A percentile compares a stretch with the other conserved stretches of the same genome.
Conservation (phyloP, 2,329 filamentous ascomycete species). For the Fusarium armeniacum region DNA sequence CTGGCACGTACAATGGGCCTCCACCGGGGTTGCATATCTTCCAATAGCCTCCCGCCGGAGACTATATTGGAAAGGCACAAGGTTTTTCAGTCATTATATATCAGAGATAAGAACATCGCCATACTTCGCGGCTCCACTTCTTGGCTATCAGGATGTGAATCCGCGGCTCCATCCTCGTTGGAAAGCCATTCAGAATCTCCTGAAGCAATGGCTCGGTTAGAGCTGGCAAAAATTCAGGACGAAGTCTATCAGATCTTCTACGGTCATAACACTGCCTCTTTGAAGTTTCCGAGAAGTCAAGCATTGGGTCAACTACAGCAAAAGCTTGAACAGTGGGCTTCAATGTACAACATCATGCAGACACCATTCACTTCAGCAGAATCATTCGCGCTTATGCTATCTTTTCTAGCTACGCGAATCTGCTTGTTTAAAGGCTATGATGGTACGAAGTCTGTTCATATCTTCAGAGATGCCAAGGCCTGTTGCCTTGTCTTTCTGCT, state of each 20-base stretch:
- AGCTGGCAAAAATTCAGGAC: constrained; percentile 46
- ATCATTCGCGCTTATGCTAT: constrained; percentile 33
- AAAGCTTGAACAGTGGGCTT: constrained; percentile 45
- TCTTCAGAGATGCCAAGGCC: constrained; percentile 42
- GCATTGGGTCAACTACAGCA: constrained; percentile 34
- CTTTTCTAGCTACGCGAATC: constrained; percentile 45
- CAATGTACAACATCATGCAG: constrained; percentile 34
- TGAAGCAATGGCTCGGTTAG: constrained; percentile 35
- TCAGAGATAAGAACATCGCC: constrained; percentile 44
- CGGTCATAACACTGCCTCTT: constrained; percentile 24
- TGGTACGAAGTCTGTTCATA: constrained; percentile 16
- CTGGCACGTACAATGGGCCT: constrained; percentile 49
- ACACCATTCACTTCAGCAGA: constrained; percentile 21
- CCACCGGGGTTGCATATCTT: constrained; percentile 40
- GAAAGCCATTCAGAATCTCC: constrained; percentile 14
- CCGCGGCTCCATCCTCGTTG: constrained; percentile 7
- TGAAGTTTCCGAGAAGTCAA: constrained; percentile 20
- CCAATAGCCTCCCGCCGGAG: constrained; percentile 16
- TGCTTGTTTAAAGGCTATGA: constrained; percentile 31
- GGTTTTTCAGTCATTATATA: constrained; percentile 46
- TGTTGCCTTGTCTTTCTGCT: constrained; percentile 46
- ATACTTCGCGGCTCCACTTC: constrained; percentile 44
- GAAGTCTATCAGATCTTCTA: constrained; percentile 43
- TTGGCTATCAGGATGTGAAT: constrained; percentile 44
- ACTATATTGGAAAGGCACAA: constrained; percentile 42